A percentile compares a stretch with the other conserved stretches of the same genome.
Evolutionary conservation across 768 basidiomycete genomes (phyloP).

Genomic region (Mycena polygramma): DNA sequence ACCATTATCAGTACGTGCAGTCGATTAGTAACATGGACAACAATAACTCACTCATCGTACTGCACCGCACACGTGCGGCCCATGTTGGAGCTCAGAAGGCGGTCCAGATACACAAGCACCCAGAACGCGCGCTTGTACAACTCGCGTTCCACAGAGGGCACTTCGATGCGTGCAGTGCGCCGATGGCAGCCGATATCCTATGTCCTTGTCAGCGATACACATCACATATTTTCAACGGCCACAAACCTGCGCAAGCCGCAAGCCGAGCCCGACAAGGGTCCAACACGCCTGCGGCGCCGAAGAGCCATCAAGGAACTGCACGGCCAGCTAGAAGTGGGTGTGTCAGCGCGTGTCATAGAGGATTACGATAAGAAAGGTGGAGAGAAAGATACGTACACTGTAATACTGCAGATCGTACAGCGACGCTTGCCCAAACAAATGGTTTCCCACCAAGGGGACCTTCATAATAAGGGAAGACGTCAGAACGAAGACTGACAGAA

Average conservation of each 20-base stretch:
- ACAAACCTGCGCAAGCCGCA: slow-evolving; percentile 46
- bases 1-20: not conserved
- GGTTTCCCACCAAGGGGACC: slow-evolving; percentile 68
- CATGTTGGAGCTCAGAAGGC: slow-evolving; percentile 60
- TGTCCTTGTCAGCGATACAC: slow-evolving; percentile 53
- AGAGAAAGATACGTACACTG: slow-evolving; percentile 52
- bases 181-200: slow-evolving; percentile 27
- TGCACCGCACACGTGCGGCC: slow-evolving; percentile 56
- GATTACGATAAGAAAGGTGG: no score
- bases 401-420: slow-evolving; percentile 83
- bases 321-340: slow-evolving; percentile 58
- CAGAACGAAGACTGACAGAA: not conserved
- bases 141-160: slow-evolving; percentile 69
- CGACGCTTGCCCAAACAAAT: slow-evolving; percentile 70
- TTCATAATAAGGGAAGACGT: not conserved
- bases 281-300: slow-evolving; percentile 75
- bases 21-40: no score
- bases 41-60: slow-evolving; percentile 51
- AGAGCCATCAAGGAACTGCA: slow-evolving; percentile 66
- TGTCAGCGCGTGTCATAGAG: not conserved
- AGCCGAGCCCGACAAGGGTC: slow-evolving; percentile 68
- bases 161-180: slow-evolving; percentile 44
- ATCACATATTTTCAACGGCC: not conserved
- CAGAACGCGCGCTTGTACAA: slow-evolving; percentile 82
- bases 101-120: slow-evolving; percentile 56